Base-by-base conservation (phyloP, 306 rosid genomes). In the Acacia confusa region DNA sequence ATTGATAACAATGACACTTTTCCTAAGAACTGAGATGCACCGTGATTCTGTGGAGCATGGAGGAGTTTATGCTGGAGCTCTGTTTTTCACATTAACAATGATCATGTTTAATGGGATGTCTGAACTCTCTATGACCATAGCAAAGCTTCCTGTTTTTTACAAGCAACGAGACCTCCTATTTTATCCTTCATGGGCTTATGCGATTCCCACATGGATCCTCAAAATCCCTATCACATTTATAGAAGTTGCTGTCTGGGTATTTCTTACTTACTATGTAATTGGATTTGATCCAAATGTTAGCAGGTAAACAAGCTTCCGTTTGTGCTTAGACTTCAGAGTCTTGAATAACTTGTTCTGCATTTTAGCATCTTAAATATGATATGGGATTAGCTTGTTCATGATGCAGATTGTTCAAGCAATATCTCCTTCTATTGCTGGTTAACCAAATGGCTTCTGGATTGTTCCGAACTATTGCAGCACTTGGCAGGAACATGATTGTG, bases 1-100 rank as follows among this genome's bases (percentile, higher is more conserved):
- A 50, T 16, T 88, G 45, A 24, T 92, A 28, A 24, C 86, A 4
- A 85, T 87, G 88, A 92, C 95, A 45, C 64, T 91, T 8, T 92
- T 94, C 84, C 44, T 90, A 47, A 82, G 95, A 70, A 94, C 97
- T 11, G 76, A 90, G 86, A 94, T 92, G 97, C 91, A 87, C 68
- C 84, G 53, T 9, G 68, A 88, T 55, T 68, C 89, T n/a, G 30
- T 84, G 34, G 25, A 74, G n/a, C 89, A 84, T 72, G 98, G 97
- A 48, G 81, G 69, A 44, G 57, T 88, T 60, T 86, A 78, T 22
- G 15, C 78, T 74, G 92, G 95, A 30, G 88, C 91, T 70, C 64
- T 91, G 74, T 89, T 85, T 72, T 88, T 78, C 44, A 36, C 91
- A 48, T 44, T 87, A 34, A 61, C 79, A 2, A 68, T 79, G 40